Conservation (phyloP, 2,329 filamentous ascomycete species). For the Alternaria tenuissima region DNA sequence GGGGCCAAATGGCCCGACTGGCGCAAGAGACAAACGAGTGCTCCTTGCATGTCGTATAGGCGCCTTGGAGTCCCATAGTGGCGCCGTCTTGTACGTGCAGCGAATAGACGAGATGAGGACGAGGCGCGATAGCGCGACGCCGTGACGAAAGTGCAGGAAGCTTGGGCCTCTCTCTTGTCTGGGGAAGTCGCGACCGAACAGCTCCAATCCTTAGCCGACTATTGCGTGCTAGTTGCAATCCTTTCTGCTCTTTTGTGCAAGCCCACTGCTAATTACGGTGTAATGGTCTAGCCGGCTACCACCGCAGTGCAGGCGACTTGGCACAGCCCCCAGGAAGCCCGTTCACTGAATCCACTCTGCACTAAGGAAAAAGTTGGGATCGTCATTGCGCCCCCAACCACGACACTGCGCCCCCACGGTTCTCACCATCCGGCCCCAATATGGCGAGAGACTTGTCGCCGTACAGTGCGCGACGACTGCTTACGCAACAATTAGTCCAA, state of each 20-base stretch:
- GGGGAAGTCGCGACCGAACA: slow-evolving; percentile 18
- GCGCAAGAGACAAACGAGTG: slow-evolving; percentile 5
- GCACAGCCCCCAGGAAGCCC: neutral
- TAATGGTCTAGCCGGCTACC: slow-evolving; percentile 13
- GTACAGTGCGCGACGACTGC: slow-evolving; percentile 41
- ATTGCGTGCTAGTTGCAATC: neutral
- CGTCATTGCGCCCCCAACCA: slow-evolving; percentile 19
- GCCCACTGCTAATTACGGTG: slow-evolving; percentile 1
- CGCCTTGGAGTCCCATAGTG: slow-evolving; percentile 13
- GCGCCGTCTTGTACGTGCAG: slow-evolving; percentile 1
- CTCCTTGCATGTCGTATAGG: slow-evolving; percentile 10
- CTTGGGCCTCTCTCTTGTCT: slow-evolving; percentile 15
- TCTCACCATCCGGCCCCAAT: slow-evolving; percentile 11
- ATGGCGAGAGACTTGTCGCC: slow-evolving; percentile 45
- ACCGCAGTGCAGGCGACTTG: slow-evolving; percentile 12
- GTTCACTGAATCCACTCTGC: slow-evolving; percentile 6
- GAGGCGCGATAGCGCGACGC: slow-evolving; percentile 13
- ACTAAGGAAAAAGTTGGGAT: slow-evolving; percentile 14
- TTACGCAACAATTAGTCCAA: slow-evolving; percentile 38
- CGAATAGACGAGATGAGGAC: slow-evolving; percentile 16
- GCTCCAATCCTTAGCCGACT: slow-evolving; percentile 1
- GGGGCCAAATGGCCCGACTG: slow-evolving; percentile 20
- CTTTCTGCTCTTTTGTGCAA: neutral
- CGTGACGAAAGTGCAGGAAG: slow-evolving; percentile 12
- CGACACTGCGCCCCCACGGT: slow-evolving; percentile 11